These are phyloP conservation scores for Fusarium torulosum DNA, from an alignment of 2,329 filamentous ascomycete species.

Conservation along the genomic window DNA sequence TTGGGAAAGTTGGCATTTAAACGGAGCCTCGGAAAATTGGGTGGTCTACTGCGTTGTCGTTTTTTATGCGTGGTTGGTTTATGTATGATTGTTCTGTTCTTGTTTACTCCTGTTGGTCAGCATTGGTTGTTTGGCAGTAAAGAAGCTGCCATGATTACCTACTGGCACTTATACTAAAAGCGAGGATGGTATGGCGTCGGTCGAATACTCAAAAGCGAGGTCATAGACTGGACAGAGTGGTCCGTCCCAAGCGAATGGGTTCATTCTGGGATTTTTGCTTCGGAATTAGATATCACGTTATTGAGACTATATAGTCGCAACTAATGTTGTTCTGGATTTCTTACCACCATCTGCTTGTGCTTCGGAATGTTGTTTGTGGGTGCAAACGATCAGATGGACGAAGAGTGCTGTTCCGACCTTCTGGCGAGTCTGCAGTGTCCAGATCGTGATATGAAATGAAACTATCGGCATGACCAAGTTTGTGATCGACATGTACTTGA, in stretches of 20 bases:
- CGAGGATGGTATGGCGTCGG: constrained; percentile 35
- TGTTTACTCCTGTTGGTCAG: constrained; percentile 17
- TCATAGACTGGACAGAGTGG: constrained; percentile 40
- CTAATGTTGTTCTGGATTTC: neutral
- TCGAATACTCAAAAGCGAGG: constrained; percentile 39
- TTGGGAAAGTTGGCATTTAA: constrained; percentile 41
- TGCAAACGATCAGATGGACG: neutral
- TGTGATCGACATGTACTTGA: neutral
- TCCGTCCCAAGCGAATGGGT: constrained; percentile 15
- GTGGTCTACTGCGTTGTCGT: constrained; percentile 10
- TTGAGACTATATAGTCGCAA: neutral
- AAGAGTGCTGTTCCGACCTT: neutral
- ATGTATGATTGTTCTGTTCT: constrained; percentile 11
- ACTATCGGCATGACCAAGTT: constrained; percentile 7
- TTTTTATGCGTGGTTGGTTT: neutral
- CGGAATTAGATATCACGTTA: constrained; percentile 30
- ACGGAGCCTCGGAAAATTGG: constrained; percentile 30
- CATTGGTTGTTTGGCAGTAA: constrained; percentile 8
- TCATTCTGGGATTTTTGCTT: constrained; percentile 14
- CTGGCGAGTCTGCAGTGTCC: neutral
- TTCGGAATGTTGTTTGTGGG: neutral
- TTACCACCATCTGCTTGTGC: neutral
- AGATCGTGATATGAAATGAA: neutral
- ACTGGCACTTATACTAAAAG: constrained; percentile 32
- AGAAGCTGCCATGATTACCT: constrained; percentile 5